Evolutionary conservation across 768 basidiomycete genomes (phyloP), one percentile per base, ranked within the genome.

Genomic region (Hortiboletus campestris): DNA sequence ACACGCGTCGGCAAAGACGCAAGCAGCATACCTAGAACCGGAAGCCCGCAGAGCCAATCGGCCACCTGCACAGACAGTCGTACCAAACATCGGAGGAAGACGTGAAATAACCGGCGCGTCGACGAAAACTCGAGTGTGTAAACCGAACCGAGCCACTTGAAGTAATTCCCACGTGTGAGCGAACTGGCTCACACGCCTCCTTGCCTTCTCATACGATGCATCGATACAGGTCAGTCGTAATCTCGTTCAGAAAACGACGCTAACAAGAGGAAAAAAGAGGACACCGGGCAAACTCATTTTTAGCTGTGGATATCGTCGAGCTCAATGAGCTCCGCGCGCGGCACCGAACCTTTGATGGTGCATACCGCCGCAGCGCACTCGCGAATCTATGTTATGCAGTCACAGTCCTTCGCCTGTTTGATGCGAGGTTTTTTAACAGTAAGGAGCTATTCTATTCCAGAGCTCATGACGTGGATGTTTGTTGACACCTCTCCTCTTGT

Each of bases 281-380:
- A 0, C 80, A 81, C 51, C 73, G 77, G 32, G 71, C 75, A 13
- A 55, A 77, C 45, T 86, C 84, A 1, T 86, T 84, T 60, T 63
- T 75, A 9, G 73, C 84, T 1, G 62, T 74, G 17, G 84, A 86
- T 60, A 56, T 84, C 32, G 77, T 75, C 49, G 84, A 86, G 65
- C 80, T 86, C 49, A 83, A 83, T 22, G 91, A 94, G 66, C 71
- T 94, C 17, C 80, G 91, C 14, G 91, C 91, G 1, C 79, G 90
- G 29, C 84, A 89, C 60, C 79, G 91, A 40, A 94, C 91, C 0
- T 92, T 91, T 65, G 82, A 92, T 49, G 91, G 89, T 16, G 89
- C 91, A 14, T 93, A 93, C 70, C 79, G 78, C 38, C 83, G 91
- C 28, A 88, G 85, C 0, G 90, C 90, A 0, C 75, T 94, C 10